Evolutionary conservation across 768 basidiomycete genomes (phyloP).

Genomic region (Lactarius tabidus): DNA sequence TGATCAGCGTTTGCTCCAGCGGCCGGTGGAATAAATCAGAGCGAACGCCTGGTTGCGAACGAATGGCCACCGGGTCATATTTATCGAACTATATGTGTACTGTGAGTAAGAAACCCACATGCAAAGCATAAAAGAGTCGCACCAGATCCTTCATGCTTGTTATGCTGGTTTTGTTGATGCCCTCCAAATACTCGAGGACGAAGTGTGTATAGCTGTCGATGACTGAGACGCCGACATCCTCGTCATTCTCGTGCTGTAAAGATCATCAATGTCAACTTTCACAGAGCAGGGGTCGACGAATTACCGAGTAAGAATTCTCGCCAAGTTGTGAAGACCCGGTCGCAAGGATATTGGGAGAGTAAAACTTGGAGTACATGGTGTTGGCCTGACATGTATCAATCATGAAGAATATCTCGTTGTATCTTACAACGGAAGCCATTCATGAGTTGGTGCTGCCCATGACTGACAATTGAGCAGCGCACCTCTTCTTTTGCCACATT

Average conservation of each 20-base stretch:
- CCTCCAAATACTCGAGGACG: slow-evolving; percentile 86
- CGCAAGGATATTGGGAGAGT: slow-evolving; percentile 89
- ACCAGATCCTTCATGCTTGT: slow-evolving; percentile 80
- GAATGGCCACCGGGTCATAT: slow-evolving; percentile 70
- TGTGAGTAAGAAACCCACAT: background rate
- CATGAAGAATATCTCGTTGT: slow-evolving; percentile 98
- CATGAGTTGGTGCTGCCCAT: background rate
- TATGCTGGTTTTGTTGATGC: slow-evolving; percentile 85
- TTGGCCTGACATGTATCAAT: slow-evolving; percentile 98
- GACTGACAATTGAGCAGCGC: background rate
- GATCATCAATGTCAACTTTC: background rate
- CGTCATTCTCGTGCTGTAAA: slow-evolving; percentile 82
- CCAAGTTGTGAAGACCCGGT: slow-evolving; percentile 81
- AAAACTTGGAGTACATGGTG: slow-evolving; percentile 89
- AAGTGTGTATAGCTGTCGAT: slow-evolving; percentile 95
- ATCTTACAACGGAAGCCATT: slow-evolving; percentile 40
- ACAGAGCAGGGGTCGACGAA: slow-evolving; percentile 28
- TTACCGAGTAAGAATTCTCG: slow-evolving; percentile 91
- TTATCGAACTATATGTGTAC: slow-evolving; percentile 60
- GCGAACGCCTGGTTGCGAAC: slow-evolving; percentile 87
- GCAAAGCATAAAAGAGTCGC: slow-evolving; percentile 31
- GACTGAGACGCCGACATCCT: slow-evolving; percentile 92
- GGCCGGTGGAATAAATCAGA: slow-evolving; percentile 72
- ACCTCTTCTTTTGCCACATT: slow-evolving; percentile 98
- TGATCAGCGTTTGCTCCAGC: slow-evolving; percentile 55